These are phyloP conservation scores for Colletotrichum incanum DNA, from an alignment of 2,329 filamentous ascomycete species.

Conservation along the genomic window DNA sequence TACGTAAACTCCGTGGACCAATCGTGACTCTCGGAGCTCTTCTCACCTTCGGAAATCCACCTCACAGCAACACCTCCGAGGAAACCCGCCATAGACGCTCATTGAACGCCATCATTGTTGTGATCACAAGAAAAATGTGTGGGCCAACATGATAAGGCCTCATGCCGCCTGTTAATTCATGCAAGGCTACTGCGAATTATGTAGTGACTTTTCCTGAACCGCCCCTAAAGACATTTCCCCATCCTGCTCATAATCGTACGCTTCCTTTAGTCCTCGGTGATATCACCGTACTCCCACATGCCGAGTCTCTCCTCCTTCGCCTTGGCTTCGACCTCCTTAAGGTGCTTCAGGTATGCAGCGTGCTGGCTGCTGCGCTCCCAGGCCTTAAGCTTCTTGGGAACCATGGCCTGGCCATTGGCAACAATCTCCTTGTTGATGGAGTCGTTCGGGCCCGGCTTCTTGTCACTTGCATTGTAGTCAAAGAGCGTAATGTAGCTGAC, in stretches of 20 bases:
- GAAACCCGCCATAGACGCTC: background rate
- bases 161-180: conserved; percentile 27
- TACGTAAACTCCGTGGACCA: conserved; percentile 27
- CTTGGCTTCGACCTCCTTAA: conserved; percentile 81
- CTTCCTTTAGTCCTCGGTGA: conserved; percentile 83
- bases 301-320: conserved; percentile 87
- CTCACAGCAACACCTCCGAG: background rate
- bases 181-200: conserved; percentile 38
- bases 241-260: background rate
- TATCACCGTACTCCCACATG: conserved; percentile 99
- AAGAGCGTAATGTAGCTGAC: conserved; percentile 90
- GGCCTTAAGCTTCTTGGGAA: conserved; percentile 89
- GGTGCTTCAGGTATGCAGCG: conserved; percentile 77
- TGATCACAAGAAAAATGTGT: background rate
- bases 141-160: conserved; percentile 7
- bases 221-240: conserved; percentile 4
- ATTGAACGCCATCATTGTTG: background rate
- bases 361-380: conserved; percentile 86
- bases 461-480: conserved; percentile 77
- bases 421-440: conserved; percentile 94
- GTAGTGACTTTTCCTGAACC: conserved; percentile 29
- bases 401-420: conserved; percentile 88
- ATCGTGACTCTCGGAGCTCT: background rate
- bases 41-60: conserved; percentile 5
- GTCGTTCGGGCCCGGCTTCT: conserved; percentile 73